Percentiles rank a stretch among this genome's conserved stretches.
phyloP scores from a whole-genome alignment of 2,329 filamentous ascomycete species.

The Neofusicoccum parvum region DNA sequence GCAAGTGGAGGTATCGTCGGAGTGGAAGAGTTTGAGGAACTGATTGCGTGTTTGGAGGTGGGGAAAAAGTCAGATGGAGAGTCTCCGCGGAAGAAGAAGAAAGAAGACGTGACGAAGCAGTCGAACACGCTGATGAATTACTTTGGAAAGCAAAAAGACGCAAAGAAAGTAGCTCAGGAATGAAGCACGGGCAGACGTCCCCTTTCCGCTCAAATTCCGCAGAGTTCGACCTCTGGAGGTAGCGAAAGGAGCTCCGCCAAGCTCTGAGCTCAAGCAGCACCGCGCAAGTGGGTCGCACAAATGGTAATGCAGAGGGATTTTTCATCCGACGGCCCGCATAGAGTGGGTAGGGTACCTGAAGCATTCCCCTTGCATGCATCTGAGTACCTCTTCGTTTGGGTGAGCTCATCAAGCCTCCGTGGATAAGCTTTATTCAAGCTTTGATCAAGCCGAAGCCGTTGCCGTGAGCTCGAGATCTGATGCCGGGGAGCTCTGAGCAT shows the following conservation, averaged over 20 bases:
- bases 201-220: too few relatives aligned
- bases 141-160: constrained; percentile 46
- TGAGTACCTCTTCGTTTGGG: too few relatives aligned
- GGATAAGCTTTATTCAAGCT: too few relatives aligned
- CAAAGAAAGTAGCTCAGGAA: background rate
- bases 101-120: constrained; percentile 42
- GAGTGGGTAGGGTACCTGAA: too few relatives aligned
- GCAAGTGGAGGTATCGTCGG: constrained; percentile 67
- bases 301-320: too few relatives aligned
- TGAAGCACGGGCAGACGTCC: background rate
- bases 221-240: background rate
- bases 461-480: background rate
- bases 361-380: too few relatives aligned
- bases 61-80: constrained; percentile 53
- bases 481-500: background rate
- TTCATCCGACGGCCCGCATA: too few relatives aligned
- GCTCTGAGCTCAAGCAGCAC: background rate
- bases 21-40: constrained; percentile 64
- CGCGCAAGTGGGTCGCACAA: background rate
- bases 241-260: background rate
- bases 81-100: constrained; percentile 34
- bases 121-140: constrained; percentile 60
- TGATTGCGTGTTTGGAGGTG: constrained; percentile 61
- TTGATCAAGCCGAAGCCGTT: background rate
- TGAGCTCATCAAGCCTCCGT: too few relatives aligned